Percentiles rank a stretch among this genome's conserved stretches.
Evolutionary conservation across 306 rosid species (phyloP).

Genomic region (Dryas drummondii): DNA sequence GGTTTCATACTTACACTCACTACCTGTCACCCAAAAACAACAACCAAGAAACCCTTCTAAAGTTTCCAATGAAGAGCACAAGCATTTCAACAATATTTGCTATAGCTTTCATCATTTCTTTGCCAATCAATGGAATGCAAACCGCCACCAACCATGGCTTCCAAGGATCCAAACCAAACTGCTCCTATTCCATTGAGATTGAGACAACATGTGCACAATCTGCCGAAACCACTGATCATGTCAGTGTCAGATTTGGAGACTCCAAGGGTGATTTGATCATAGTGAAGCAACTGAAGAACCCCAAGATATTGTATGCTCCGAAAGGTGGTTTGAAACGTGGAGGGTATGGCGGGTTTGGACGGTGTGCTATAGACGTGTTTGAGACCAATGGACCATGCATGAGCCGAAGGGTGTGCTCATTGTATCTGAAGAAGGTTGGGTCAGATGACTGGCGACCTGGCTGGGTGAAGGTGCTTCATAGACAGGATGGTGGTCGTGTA

Average conservation of each 20-base stretch:
- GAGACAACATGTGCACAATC: conserved; percentile 35
- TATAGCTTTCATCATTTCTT: conserved; percentile 13
- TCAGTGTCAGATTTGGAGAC: conserved; percentile 31
- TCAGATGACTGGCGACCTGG: conserved; percentile 40
- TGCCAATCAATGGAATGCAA: conserved; percentile 5
- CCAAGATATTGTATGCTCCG: conserved; percentile 18
- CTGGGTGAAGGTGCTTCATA: conserved; percentile 32
- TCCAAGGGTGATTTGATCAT: conserved; percentile 23
- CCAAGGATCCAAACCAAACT: conserved; percentile 21
- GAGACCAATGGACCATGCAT: conserved; percentile 35
- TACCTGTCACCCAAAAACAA: background rate
- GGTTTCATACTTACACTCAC: background rate
- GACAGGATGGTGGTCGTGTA: conserved; percentile 12
- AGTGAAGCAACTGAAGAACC: conserved; percentile 32
- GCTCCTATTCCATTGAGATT: conserved; percentile 36
- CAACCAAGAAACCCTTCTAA: background rate
- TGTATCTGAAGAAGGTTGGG: conserved; percentile 35
- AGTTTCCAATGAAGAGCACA: conserved; percentile 16
- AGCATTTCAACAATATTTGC: conserved; percentile 8
- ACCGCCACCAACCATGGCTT: background rate
- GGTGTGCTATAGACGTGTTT: conserved; percentile 36
- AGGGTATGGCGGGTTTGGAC: conserved; percentile 23
- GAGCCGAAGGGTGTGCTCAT: conserved; percentile 24
- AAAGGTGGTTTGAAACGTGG: conserved; percentile 19
- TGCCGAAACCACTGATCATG: conserved; percentile 26